Percentiles rank a stretch among this genome's conserved stretches.
Conservation (phyloP, 2,329 filamentous ascomycete species). For the Aspergillus sp. region DNA sequence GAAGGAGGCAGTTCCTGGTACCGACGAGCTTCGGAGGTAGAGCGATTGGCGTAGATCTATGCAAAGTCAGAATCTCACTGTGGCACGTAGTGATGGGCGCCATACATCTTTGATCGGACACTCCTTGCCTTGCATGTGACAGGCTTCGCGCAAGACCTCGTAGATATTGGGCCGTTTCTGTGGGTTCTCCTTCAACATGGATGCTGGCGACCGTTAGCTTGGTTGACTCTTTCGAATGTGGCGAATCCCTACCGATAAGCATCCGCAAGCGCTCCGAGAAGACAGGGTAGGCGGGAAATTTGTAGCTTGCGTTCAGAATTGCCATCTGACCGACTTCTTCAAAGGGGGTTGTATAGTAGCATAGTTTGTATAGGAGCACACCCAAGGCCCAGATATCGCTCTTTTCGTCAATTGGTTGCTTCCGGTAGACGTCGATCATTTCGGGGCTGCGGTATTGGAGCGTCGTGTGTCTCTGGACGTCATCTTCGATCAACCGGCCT, state of each 20-base stretch:
- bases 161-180: conserved; percentile 86
- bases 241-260: conserved; percentile 68
- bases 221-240: neutral
- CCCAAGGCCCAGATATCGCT: conserved; percentile 98
- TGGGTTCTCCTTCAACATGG: conserved; percentile 85
- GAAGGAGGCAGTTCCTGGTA: conserved; percentile 60
- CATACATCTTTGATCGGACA: conserved; percentile 86
- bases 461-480: conserved; percentile 94
- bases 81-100: neutral
- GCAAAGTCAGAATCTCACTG: conserved; percentile 4
- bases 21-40: conserved; percentile 63
- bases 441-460: conserved; percentile 96
- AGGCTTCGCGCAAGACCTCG: conserved; percentile 82
- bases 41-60: conserved; percentile 68
- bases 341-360: conserved; percentile 98
- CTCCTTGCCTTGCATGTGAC: conserved; percentile 82
- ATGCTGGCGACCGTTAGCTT: conserved; percentile 49
- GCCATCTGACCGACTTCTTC: conserved; percentile 97
- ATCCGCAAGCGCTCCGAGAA: conserved; percentile 90
- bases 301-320: conserved; percentile 92
- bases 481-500: conserved; percentile 90
- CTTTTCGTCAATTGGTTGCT: conserved; percentile 96
- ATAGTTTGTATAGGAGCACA: conserved; percentile 93
- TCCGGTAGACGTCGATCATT: conserved; percentile 97
- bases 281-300: conserved; percentile 80